Evolutionary conservation across 768 basidiomycete species (phyloP).

Genomic region (Piloderma croceum): DNA sequence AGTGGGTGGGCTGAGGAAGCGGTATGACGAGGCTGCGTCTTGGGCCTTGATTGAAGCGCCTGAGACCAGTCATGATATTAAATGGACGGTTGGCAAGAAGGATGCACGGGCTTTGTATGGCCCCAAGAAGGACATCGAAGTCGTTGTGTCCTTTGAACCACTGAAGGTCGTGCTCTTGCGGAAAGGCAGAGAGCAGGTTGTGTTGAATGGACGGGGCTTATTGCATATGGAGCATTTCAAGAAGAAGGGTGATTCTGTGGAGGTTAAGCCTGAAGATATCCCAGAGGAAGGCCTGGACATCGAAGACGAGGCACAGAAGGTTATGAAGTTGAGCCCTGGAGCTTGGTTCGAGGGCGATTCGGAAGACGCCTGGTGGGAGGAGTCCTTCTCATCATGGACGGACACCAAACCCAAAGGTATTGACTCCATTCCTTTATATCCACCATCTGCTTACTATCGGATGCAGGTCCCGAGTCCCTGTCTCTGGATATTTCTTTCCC

Average conservation of each 20-base stretch:
- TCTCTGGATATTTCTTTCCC: constrained; percentile 93
- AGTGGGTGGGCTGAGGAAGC: constrained; percentile 65
- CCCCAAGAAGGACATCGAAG: constrained; percentile 52
- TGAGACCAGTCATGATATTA: constrained; percentile 47
- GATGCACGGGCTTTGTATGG: constrained; percentile 64
- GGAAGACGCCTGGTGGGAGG: constrained; percentile 87
- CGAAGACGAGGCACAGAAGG: constrained; percentile 42
- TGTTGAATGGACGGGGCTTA: constrained; percentile 83
- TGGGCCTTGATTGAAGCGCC: constrained; percentile 87
- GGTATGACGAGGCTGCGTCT: constrained; percentile 86
- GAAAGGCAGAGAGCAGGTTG: constrained; percentile 76
- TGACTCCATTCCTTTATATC: neutral
- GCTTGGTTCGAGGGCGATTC: constrained; percentile 88
- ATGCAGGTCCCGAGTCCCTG: constrained; percentile 88
- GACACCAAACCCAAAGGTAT: constrained; percentile 95
- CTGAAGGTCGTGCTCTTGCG: constrained; percentile 68
- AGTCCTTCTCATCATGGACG: constrained; percentile 79
- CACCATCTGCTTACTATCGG: constrained; percentile 3
- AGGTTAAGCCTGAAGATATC: constrained; percentile 36
- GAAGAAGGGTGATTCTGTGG: constrained; percentile 44
- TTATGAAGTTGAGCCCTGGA: constrained; percentile 45
- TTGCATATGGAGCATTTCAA: constrained; percentile 99
- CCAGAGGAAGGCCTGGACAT: constrained; percentile 32
- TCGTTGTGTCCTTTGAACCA: constrained; percentile 70
- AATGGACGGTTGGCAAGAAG: constrained; percentile 63